A percentile compares a stretch with the other conserved stretches of the same genome.
Conservation (phyloP, 2,329 filamentous ascomycete species). For the Pyrenophora graminea region DNA sequence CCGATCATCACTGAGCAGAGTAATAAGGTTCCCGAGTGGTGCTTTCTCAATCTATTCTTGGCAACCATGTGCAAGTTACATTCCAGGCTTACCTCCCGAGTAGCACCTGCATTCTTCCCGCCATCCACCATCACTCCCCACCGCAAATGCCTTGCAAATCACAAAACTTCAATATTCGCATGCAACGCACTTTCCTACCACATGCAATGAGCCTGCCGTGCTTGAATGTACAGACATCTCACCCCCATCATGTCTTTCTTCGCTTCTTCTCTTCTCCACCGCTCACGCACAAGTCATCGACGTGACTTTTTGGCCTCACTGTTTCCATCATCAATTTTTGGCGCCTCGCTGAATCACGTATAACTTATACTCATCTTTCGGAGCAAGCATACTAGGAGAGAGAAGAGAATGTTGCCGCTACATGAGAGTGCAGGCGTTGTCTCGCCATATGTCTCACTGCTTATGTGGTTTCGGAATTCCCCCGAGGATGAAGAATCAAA, state of each 20-base stretch:
- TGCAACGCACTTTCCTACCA: not conserved
- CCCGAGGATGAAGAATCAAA: slow-evolving; percentile 14
- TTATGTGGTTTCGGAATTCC: slow-evolving; percentile 17
- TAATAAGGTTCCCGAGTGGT: too few species aligned
- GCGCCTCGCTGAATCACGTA: slow-evolving; percentile 10
- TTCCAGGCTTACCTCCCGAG: too few species aligned
- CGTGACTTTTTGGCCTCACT: not conserved
- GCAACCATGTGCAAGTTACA: too few species aligned
- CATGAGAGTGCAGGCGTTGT: slow-evolving; percentile 9
- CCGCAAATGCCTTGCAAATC: not conserved
- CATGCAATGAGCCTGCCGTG: not conserved
- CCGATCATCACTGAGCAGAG: too few species aligned
- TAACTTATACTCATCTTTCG: slow-evolving; percentile 6
- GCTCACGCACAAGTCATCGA: not conserved
- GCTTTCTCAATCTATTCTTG: too few species aligned
- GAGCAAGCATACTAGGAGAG: not conserved
- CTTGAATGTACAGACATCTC: not conserved
- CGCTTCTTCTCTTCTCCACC: not conserved
- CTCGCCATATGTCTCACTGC: slow-evolving; percentile 18
- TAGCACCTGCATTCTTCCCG: too few species aligned
- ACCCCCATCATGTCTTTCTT: not conserved
- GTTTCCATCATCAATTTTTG: not conserved
- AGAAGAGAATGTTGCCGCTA: slow-evolving; percentile 3
- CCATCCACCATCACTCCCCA: not conserved
- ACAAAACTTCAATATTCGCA: not conserved